Evolutionary conservation across 2,329 filamentous ascomycete genomes (phyloP).

Genomic region (Corniculantispora saksenae): DNA sequence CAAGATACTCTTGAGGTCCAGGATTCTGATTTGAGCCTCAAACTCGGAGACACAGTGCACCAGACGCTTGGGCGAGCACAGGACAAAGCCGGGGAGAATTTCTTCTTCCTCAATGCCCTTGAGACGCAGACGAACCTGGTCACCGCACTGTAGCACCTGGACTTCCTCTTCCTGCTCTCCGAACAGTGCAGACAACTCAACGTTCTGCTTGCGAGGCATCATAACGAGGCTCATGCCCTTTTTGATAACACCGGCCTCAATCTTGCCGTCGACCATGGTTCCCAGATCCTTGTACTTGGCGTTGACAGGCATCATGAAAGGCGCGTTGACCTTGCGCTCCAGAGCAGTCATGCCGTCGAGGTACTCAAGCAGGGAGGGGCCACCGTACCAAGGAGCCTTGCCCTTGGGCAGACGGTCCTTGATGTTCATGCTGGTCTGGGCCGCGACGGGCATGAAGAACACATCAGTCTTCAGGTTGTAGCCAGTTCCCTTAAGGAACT

Average conservation of each 20-base stretch:
- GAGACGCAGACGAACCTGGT: slow-evolving; percentile 89
- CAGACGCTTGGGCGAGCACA: slow-evolving; percentile 90
- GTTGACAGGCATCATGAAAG: slow-evolving; percentile 98
- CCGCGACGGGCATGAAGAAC: slow-evolving; percentile 93
- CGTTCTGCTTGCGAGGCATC: slow-evolving; percentile 90
- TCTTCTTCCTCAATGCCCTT: slow-evolving; percentile 98
- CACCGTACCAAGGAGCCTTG: slow-evolving; percentile 79
- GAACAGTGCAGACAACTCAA: slow-evolving; percentile 83
- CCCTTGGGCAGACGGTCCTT: slow-evolving; percentile 82
- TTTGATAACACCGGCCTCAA: slow-evolving; percentile 91
- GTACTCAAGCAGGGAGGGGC: slow-evolving; percentile 90
- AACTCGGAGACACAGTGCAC: slow-evolving; percentile 89
- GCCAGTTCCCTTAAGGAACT: slow-evolving; percentile 88
- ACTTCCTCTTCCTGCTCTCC: slow-evolving; percentile 97
- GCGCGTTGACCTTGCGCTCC: slow-evolving; percentile 93
- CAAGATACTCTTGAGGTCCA: slow-evolving; percentile 92
- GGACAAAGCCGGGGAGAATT: slow-evolving; percentile 89
- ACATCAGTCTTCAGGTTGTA: slow-evolving; percentile 95
- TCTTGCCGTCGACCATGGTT: slow-evolving; percentile 96
- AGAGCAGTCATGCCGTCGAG: slow-evolving; percentile 91
- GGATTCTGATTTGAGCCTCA: slow-evolving; percentile 93
- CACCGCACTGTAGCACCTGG: slow-evolving; percentile 78
- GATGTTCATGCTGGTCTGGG: slow-evolving; percentile 82
- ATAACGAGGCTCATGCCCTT: slow-evolving; percentile 84
- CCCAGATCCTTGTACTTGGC: slow-evolving; percentile 98